Base-by-base conservation (phyloP, 257 asterid species). In the Petunia secreta region DNA sequence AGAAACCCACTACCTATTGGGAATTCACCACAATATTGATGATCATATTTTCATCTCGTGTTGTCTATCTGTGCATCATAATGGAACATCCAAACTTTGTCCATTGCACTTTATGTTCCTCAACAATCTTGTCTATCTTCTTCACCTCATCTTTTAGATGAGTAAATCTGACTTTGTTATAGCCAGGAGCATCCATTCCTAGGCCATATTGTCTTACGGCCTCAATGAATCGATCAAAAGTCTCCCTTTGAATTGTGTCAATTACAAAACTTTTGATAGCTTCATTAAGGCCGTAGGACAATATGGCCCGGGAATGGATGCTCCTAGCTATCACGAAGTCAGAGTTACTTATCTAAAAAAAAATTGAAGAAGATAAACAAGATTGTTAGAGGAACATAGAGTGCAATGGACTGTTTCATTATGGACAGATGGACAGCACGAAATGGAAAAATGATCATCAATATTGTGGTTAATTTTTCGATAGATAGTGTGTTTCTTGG, bases 311-410 rank as follows among this genome's bases (percentile, higher is more conserved):
- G 67, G 69, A 7, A 55, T 76, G 36, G 57, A 76, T 5, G 38
- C 55, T 34, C 80, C 52, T 6, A 39, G n/a, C 37, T 37, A 76
- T 57, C 50, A 57, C 57, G 80, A 76, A 16, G 80, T 76, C 1
- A 76, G 80, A 37, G 66, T 76, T 79, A 76, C 64, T 81, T 77
- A 78, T 38, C 25, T 69, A 13, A 69, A 69, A 69, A 68, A 69
- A 13, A 39, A 6, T 9, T 9, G 8, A 34, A 69, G 6, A 13
- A 69, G 7, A 34, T 13, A 2, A 14, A 43, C 6, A 25, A 69
- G 2, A n/a, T 3, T 37, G 34, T 43, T 2, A 25, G 15, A 69
- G 11, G 34, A 37, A 1, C 44, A 68, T 1, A 68, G 9, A 69
- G 13, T 11, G 4, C 53, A 38, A 2, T 39, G 53, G 16, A 43